Evolutionary conservation across 768 basidiomycete genomes (phyloP), one percentile per base, ranked within the genome.

Genomic region (Russula abietina): DNA sequence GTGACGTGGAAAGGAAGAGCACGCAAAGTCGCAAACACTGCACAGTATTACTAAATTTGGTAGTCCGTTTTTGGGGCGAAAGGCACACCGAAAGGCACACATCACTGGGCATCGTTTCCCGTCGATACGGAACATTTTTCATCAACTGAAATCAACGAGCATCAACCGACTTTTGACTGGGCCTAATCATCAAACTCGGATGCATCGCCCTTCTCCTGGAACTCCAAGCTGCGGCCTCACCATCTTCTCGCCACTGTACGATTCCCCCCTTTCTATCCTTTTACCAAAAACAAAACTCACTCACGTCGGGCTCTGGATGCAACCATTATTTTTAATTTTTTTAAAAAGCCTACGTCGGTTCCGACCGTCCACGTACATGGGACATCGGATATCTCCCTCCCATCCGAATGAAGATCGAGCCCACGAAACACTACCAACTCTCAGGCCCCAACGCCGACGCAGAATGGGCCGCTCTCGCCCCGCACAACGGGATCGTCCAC

Each of bases 381-480:
- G 50, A 57, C 8, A 39, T 65, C 24, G 61, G 56, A 10, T 1
- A 24, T 30, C 64, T 57, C 12, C 50, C 30, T 5, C 56, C 51
- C 3, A 19, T 65, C 36, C 45, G 22, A 16, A 57, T 65, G 39
- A 57, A 53, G 2, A 54, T 63, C 26, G 57, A 63, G 8, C 19
- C 48, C 22, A 62, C 51, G 19, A 56, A 38, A 3, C 61, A 55
- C 51, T 58, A 63, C 14, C 64, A 62, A 8, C 55, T 62, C 50
- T 54, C 55, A 4, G 60, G 61, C 12, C n/a, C 7, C 43, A 10
- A 16, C 32, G 52, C 60, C 39, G 52, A 62, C 39, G 57, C 55
- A 32, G 58, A 73, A 46, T 73, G 72, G 72, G 60, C 62, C 7
- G 59, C 69, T 17, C 69, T 73, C 55, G 66, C 68, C 5, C 70